Conservation (phyloP, 768 basidiomycete species). For the Calocybe cyanea region DNA sequence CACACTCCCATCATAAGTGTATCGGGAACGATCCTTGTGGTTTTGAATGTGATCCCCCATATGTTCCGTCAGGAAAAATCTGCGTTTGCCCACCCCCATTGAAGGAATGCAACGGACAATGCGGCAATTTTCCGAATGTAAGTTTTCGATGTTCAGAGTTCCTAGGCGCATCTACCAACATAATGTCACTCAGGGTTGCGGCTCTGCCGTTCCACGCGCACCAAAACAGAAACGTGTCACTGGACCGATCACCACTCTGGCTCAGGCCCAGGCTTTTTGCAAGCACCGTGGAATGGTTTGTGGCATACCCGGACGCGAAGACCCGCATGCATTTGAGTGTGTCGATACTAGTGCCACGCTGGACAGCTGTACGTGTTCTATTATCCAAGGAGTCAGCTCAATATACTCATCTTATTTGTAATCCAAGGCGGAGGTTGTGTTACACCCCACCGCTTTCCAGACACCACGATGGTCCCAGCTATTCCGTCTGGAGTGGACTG, state of each 20-base stretch:
- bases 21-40: slow-evolving; percentile 12
- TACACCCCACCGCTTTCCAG: slow-evolving; percentile 29
- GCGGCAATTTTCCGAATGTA: slow-evolving; percentile 28
- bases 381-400: too few species aligned
- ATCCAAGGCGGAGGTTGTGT: slow-evolving; percentile 39
- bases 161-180: neutral
- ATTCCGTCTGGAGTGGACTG: slow-evolving; percentile 28
- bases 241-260: slow-evolving; percentile 21
- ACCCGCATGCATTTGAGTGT: slow-evolving; percentile 32
- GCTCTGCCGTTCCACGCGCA: slow-evolving; percentile 29
- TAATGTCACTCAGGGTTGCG: slow-evolving; percentile 31
- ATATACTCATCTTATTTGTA: too few species aligned
- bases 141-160: slow-evolving; percentile 13
- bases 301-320: slow-evolving; percentile 30
- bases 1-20: slow-evolving; percentile 14
- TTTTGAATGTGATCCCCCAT: slow-evolving; percentile 15
- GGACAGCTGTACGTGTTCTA: slow-evolving; percentile 37
- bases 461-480: slow-evolving; percentile 7
- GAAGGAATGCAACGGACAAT: slow-evolving; percentile 37
- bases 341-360: slow-evolving; percentile 29
- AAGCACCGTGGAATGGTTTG: slow-evolving; percentile 30
- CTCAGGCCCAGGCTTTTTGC: slow-evolving; percentile 27
- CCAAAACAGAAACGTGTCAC: slow-evolving; percentile 10
- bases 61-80: slow-evolving; percentile 13
- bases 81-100: slow-evolving; percentile 36